Conservation (phyloP, 1,139 yeast genomes). For the Geotrichum klebahnii region DNA sequence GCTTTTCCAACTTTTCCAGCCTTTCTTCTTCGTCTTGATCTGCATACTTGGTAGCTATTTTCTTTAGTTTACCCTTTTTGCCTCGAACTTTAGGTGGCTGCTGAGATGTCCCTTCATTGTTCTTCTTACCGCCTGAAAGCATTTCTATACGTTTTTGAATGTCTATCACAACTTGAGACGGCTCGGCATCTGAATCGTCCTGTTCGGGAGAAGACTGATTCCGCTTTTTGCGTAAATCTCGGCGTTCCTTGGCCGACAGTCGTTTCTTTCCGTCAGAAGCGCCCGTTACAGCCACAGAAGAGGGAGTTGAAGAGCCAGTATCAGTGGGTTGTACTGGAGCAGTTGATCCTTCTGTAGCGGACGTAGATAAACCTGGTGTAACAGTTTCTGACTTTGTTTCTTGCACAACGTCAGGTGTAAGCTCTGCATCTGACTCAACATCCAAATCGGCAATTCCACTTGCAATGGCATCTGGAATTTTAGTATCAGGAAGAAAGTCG, state of each 20-base stretch:
- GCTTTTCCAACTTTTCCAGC: conserved; percentile 62
- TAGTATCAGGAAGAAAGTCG: conserved; percentile 27
- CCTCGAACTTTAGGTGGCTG: conserved; percentile 57
- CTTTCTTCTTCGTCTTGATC: conserved; percentile 92
- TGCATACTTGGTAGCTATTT: conserved; percentile 75
- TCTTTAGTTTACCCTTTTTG: conserved; percentile 76
- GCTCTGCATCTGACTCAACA: no score
- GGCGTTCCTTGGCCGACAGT: conserved; percentile 21
- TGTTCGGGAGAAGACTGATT: no score
- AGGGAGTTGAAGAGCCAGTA: conserved; percentile 3
- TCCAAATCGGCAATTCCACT: conserved; percentile 20
- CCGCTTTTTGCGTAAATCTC: conserved; percentile 14
- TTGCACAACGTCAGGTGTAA: conserved; percentile 14
- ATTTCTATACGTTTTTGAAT: conserved; percentile 13
- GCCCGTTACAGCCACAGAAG: no score
- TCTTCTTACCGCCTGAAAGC: conserved; percentile 10
- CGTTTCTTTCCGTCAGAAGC: conserved; percentile 20
- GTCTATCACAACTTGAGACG: conserved; percentile 11
- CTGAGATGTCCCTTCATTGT: not conserved
- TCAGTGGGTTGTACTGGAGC: conserved; percentile 3
- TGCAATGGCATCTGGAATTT: conserved; percentile 24
- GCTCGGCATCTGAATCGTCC: conserved; percentile 15
- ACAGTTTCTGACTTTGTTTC: conserved; percentile 20
- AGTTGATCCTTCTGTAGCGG: conserved; percentile 10
- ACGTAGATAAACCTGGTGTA: conserved; percentile 5